Conservation (phyloP, 768 basidiomycete genomes). For the Mycena venus region DNA sequence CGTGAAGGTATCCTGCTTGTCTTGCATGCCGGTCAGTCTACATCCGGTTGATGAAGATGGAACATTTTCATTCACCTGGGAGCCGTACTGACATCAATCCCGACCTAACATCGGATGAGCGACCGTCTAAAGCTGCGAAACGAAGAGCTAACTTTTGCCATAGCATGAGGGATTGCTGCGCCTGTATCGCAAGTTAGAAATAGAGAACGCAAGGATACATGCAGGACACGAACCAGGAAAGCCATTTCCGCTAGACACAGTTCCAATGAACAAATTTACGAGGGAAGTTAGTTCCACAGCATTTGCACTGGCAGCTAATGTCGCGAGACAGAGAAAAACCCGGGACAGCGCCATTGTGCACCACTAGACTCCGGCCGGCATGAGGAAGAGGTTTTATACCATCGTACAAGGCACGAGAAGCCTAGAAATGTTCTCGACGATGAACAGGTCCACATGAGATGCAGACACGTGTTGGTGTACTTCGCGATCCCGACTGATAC, state of each 20-base stretch:
- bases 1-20: conserved; percentile 64
- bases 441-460: conserved; percentile 1
- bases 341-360: conserved; percentile 9
- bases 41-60: neutral
- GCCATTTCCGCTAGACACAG: conserved; percentile 61
- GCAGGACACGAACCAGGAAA: conserved; percentile 54
- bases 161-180: conserved; percentile 63
- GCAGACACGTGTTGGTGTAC: conserved; percentile 10
- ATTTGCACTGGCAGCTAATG: neutral
- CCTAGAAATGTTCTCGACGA: neutral
- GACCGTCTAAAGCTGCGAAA: neutral
- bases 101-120: conserved; percentile 50
- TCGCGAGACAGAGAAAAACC: conserved; percentile 2
- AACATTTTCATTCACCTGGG: conserved; percentile 38
- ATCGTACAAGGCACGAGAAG: neutral
- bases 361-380: neutral
- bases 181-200: conserved; percentile 35
- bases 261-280: conserved; percentile 66
- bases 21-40: conserved; percentile 32
- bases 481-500: neutral
- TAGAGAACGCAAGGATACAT: neutral
- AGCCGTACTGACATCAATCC: conserved; percentile 63
- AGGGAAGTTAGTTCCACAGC: conserved; percentile 55
- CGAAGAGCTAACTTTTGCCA: conserved; percentile 58
- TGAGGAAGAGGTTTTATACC: conserved; percentile 12